Base-by-base conservation (phyloP, 306 rosid genomes). In the Glycine latifolia region DNA sequence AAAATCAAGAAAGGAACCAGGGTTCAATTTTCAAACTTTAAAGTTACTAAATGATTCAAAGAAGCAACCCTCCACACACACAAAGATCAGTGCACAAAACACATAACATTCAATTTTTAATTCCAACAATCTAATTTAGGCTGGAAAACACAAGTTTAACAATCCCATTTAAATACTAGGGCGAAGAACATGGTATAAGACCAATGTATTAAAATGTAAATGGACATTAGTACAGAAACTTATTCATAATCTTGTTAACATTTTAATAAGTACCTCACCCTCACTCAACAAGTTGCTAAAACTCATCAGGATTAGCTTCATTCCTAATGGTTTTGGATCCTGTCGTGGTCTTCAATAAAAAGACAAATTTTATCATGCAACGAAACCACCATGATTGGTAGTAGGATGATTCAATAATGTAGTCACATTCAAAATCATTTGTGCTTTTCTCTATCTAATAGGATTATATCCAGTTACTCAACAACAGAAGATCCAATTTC, bases 221-320 rank as follows among this genome's bases (percentile, higher is more conserved):
- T 53, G 56, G 15, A 69, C 59, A 76, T 62, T 3, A 71, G 33
- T 10, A 44, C 7, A 69, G 43, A 79, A 79, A 75, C 35, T 16
- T 52, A 60, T 31, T 31, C 70, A 46, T 60, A 68, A 52, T 41
- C 41, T 9, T 12, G 60, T 46, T 4, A 35, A 63, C 10, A n/a
- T 63, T 53, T 59, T 7, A 14, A 46, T 31, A 10, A 48, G 50
- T 67, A 47, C 11, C 43, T 50, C 41, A 37, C 41, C 41, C 41
- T 37, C 71, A 66, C 15, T 41, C 61, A 65, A 41, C 26, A 71
- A 20, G 62, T 46, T 63, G 72, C 62, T 71, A 58, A 46, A 68
- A 15, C 7, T 26, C 63, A 83, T 10, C 69, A 47, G 41, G 48
- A 72, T 52, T 60, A 79, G 15, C 83, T 68, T 48, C 60, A 55